phyloP scores from a whole-genome alignment of 768 basidiomycete genomes.

The Kwoniella dendrophila region DNA sequence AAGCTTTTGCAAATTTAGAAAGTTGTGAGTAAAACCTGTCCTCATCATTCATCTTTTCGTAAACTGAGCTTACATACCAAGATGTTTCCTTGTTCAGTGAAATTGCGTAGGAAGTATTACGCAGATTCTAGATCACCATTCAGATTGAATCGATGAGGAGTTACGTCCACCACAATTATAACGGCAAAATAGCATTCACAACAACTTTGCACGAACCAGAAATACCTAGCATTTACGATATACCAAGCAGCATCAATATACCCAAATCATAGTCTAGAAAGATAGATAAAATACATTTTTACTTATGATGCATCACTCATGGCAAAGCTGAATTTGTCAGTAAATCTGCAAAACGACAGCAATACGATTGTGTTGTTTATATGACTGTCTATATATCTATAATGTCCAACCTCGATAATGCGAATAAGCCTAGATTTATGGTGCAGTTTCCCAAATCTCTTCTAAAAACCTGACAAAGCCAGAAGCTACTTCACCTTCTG shows the following conservation, averaged over 20 bases:
- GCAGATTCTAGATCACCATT: background rate
- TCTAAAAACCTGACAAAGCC: constrained; percentile 57
- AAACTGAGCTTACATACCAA: background rate
- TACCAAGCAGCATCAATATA: constrained; percentile 6
- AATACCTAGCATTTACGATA: background rate
- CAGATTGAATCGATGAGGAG: background rate
- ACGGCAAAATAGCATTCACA: background rate
- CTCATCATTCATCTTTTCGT: background rate
- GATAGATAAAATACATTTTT: background rate
- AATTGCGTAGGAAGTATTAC: constrained; percentile 2
- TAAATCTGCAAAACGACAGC: no score
- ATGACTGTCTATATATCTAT: background rate
- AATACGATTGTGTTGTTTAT: no score
- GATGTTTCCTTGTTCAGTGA: background rate
- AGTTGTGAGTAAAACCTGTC: constrained; percentile 9
- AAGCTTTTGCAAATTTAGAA: constrained; percentile 10
- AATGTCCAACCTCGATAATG: no score
- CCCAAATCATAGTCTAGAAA: background rate
- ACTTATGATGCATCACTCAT: constrained; percentile 4
- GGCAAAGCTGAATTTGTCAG: no score
- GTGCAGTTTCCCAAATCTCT: constrained; percentile 47
- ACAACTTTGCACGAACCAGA: background rate
- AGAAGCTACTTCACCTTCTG: constrained; percentile 49
- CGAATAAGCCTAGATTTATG: background rate
- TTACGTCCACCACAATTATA: background rate